Evolutionary conservation across 164 flowering plant species (phyloP), one percentile per base, ranked within the genome.

Genomic region (Stephania yunnanensis): DNA sequence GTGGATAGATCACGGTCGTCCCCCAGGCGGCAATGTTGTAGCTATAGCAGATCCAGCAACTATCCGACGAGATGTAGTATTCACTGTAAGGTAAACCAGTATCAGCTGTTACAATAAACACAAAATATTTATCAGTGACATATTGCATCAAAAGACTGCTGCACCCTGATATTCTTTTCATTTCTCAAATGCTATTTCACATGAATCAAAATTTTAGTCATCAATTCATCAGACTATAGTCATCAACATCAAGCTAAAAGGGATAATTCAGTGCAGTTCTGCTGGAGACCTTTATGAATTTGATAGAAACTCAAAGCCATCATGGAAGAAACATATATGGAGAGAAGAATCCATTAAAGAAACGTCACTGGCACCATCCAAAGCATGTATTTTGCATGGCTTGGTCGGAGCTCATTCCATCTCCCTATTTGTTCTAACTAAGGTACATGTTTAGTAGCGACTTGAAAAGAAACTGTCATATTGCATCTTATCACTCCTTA

Each of bases 321-420:
- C 88, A 64, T 93, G 98, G 98, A 93, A 86, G 86, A 93, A 88
- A 85, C 98, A 93, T 72, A 80, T 93, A 77, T 81, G 88, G 86
- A 74, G 73, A 70, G 84, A 87, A 80, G 82, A 82, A 79, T 78
- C 79, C 50, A 70, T 46, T 30, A 63, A 86, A 68, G 84, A 86
- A 77, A 72, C 82, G 78, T 79, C 85, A 46, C 74, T 93, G 73
- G 71, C 68, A 15, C 87, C 93, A 53, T 75, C 80, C 5, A 74
- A 9, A 42, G 92, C 91, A 13, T 85, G 84, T 72, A 78, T 82
- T 73, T 53, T 85, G 53, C 87, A 83, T 64, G 88, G 90, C 69
- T 66, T 82, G 81, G 70, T 30, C 71, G 97, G 94, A 79, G 78
- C 89, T 75, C 75, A 87, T 69, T 89, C 97, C 45, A 68, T 83